Percentiles rank a stretch among this genome's conserved stretches.
These are phyloP conservation scores for Phytophthora meadii DNA, from an alignment of 352 stramenopile species.

Conservation along the genomic window DNA sequence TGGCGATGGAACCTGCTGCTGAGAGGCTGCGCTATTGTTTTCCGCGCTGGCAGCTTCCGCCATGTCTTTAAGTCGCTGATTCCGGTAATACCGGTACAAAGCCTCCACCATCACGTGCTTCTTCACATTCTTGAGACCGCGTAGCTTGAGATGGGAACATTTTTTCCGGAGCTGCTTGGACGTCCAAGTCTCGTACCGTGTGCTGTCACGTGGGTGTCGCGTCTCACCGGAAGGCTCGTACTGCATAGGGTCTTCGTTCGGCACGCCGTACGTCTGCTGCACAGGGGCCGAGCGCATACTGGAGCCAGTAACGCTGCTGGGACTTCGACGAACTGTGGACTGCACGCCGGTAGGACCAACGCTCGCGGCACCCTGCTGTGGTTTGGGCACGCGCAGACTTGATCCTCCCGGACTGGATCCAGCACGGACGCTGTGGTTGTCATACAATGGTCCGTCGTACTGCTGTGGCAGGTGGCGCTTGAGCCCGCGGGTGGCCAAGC, in stretches of 20 bases:
- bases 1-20: conserved; percentile 17
- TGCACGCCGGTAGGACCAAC: conserved; percentile 4
- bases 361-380: conserved; percentile 4
- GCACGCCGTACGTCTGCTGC: conserved; percentile 26
- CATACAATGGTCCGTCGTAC: conserved; percentile 31
- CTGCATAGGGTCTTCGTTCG: conserved; percentile 48
- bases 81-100: conserved; percentile 81
- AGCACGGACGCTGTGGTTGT: conserved; percentile 6
- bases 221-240: conserved; percentile 53
- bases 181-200: conserved; percentile 82
- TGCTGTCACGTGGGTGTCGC: conserved; percentile 63
- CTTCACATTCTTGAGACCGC: conserved; percentile 85
- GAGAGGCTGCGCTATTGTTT: conserved; percentile 1
- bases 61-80: conserved; percentile 63
- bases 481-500: conserved; percentile 27
- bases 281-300: conserved; percentile 9
- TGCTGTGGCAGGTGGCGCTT: conserved; percentile 50
- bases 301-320: conserved; percentile 19
- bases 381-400: conserved; percentile 1
- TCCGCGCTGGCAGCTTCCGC: conserved; percentile 19
- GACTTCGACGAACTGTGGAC: conserved; percentile 19
- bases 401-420: neutral
- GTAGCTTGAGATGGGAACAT: conserved; percentile 81
- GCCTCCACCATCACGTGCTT: conserved; percentile 89
- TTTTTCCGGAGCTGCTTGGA: conserved; percentile 86